Evolutionary conservation across 305 asterid genomes (phyloP), one percentile per base, ranked within the genome.

Genomic region (Fraxinus albicans): DNA sequence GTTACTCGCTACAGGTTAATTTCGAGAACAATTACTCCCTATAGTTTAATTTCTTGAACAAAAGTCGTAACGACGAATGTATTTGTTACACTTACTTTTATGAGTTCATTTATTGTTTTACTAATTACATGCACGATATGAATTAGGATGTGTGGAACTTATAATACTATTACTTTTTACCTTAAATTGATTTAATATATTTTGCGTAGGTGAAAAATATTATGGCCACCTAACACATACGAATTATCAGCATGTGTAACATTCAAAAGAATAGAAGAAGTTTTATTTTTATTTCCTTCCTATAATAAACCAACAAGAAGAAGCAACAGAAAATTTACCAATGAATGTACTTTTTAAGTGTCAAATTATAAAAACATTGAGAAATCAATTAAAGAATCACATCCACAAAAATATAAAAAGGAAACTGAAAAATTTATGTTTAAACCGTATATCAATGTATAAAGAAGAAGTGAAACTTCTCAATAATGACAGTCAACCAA

Each of bases 401-500:
- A 23, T 63, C 21, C 15, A 21, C 31, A 1, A 2, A 23, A 21
- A 7, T 23, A 63, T 25, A 25, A 69, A 29, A 29, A 1, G 29
- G 3, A 25, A 27, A 29, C 7, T 21, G 29, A 69, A 12, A 10
- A 9, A 3, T 15, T 7, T 23, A 7, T 23, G 29, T 60, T 63
- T 50, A 63, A 63, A 23, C 73, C 2, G 73, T 63, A 10, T 9
- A 82, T 78, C 83, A 74, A 63, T 23, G 15, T 63, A 25, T 69
- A 29, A 10, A 10, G 78, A 38, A 79, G 50, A 74, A 58, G 36
- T 40, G 42, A 9, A 50, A 2, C 85, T 81, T 77, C 72, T 87
- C 67, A 90, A 77, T 87, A 81, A 47, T 85, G 98, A 86, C 96
- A 93, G 86, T 87, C 93, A 79, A 92, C 89, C 87, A 91, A 79